Base-by-base conservation (phyloP, 2,329 filamentous ascomycete species). In the Curvularia hawaiiensis region DNA sequence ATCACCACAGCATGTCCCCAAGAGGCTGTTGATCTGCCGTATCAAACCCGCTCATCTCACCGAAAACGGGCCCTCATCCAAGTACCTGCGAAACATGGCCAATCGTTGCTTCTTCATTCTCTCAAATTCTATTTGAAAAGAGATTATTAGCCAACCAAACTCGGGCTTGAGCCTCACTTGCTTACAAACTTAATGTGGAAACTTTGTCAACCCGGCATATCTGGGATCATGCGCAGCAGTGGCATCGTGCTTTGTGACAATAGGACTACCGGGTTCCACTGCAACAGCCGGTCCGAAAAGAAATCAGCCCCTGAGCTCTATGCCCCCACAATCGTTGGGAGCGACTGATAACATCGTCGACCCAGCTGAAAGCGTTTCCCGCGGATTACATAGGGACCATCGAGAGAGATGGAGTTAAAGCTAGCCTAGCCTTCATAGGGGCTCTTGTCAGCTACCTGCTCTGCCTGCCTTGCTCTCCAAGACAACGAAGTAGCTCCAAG, bases 371-470 rank as follows among this genome's bases (percentile, higher is more conserved):
- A 38, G 9, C 6, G 35, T 10, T 33, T 50, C 31, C 5, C 45
- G 26, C 18, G 51, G 4, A 6, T 64, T 28, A 28, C 67, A 9
- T 73, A 68, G 69, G 46, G 60, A 64, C 52, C 49, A n/a, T 62
- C 18, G 64, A 62, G 47, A 61, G 49, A 40, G 66, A 73, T 56
- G 61, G 60, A 1, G 48, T 60, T 3, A 60, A 65, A 18, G 68
- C 65, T 11, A 9, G 55, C 18, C 31, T 73, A 26, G 70, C 72
- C 47, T 71, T 70, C 40, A 7, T 54, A 31, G 69, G 69, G 8
- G 49, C 71, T 14, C 10, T 14, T 22, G 63, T 73, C 38, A 67
- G 70, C 14, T 73, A 73, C 51, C 57, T 71, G 46, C 48, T 74
- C 70, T 73, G 57, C 49, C 66, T 63, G 8, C 11, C 26, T 28